Conservation (phyloP, 345 rosid species). For the Lumnitzera littorea region DNA sequence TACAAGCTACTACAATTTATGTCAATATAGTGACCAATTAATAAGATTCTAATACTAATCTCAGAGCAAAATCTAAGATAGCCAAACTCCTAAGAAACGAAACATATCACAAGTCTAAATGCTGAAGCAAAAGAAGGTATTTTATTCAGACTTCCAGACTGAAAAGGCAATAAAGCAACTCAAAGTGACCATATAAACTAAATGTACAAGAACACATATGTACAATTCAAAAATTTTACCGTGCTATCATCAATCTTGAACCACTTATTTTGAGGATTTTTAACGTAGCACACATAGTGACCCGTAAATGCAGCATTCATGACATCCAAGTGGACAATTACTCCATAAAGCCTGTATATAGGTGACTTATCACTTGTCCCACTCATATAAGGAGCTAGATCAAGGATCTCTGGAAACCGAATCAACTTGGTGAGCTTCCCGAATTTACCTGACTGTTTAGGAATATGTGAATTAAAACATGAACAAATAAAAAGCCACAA, state of each 20-base stretch:
- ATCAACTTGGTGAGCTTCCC: constrained; percentile 91
- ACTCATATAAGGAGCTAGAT: constrained; percentile 89
- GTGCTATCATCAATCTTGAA: constrained; percentile 85
- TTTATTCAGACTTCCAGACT: neutral
- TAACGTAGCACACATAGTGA: constrained; percentile 87
- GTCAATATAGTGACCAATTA: too few relatives aligned
- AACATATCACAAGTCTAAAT: too few relatives aligned
- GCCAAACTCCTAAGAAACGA: too few relatives aligned
- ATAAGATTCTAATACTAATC: too few relatives aligned
- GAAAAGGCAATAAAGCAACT: neutral
- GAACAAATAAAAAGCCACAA: neutral
- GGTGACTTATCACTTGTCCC: constrained; percentile 76
- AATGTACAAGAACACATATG: neutral
- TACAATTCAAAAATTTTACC: constrained; percentile 36
- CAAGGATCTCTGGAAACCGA: constrained; percentile 71
- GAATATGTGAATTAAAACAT: neutral
- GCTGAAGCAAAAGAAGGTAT: too few relatives aligned
- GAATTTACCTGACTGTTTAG: constrained; percentile 72
- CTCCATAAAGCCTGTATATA: constrained; percentile 85
- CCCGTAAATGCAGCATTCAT: constrained; percentile 96
- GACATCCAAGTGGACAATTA: constrained; percentile 86
- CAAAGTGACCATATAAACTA: neutral
- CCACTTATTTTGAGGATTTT: constrained; percentile 79
- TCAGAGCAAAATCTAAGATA: too few relatives aligned
- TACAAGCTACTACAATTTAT: too few relatives aligned